These are phyloP conservation scores for Paspalum notatum DNA, from an alignment of 176 grass and related monocot species.

Conservation along the genomic window DNA sequence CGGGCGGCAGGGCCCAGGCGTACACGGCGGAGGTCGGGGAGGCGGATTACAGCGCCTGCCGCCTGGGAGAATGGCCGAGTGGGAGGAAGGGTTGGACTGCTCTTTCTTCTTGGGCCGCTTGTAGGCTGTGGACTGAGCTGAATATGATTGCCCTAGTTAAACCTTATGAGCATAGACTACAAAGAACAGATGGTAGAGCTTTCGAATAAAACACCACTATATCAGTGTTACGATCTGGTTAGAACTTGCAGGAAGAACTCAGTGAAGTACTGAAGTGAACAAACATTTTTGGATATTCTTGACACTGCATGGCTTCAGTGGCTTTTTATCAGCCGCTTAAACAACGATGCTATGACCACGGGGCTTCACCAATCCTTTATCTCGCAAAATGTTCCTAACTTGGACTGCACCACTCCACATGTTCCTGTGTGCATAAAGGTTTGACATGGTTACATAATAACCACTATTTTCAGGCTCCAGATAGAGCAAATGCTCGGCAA, in stretches of 20 bases:
- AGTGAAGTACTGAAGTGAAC: neutral
- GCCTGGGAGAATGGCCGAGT: too few relatives aligned
- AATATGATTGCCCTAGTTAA: slow-evolving; percentile 4
- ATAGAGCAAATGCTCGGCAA: slow-evolving; percentile 63
- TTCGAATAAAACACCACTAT: slow-evolving; percentile 3
- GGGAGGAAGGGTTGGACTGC: too few relatives aligned
- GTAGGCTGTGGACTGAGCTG: too few relatives aligned
- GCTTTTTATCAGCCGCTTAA: neutral
- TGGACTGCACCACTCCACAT: slow-evolving; percentile 65
- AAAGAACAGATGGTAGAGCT: neutral
- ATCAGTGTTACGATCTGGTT: neutral
- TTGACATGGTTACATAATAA: slow-evolving; percentile 84
- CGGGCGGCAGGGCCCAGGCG: too few relatives aligned
- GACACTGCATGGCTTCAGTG: neutral
- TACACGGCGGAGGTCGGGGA: too few relatives aligned
- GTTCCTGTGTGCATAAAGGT: slow-evolving; percentile 63
- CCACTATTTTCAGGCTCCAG: slow-evolving; percentile 75
- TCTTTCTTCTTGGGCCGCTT: too few relatives aligned
- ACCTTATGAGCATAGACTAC: neutral
- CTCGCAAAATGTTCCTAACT: slow-evolving; percentile 58
- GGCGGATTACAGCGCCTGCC: too few relatives aligned
- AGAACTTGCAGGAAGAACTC: neutral
- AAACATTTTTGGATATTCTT: neutral
- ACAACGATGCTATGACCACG: slow-evolving; percentile 58
- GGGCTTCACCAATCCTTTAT: slow-evolving; percentile 62